Evolutionary conservation across 202 grass and related monocot species (phyloP).

Genomic region (Digitaria exilis): DNA sequence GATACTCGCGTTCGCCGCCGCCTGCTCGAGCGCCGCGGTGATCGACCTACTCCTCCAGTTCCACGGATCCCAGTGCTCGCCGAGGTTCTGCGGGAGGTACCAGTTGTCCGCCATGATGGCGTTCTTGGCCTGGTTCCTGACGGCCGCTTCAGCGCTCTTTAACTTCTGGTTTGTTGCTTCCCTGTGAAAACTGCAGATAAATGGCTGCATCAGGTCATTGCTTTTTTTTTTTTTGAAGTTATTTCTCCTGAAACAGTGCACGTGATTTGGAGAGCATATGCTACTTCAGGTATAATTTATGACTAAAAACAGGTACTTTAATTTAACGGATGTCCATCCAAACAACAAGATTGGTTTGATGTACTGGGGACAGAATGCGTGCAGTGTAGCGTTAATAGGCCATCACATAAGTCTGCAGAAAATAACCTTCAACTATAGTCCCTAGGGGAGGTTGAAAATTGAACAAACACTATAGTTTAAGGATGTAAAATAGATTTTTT

Average conservation of each 20-base stretch:
- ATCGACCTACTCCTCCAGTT: conserved; percentile 69
- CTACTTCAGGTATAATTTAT: too few species aligned
- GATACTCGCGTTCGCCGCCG: conserved; percentile 71
- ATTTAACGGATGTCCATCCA: too few species aligned
- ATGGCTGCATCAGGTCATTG: not conserved
- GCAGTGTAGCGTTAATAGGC: too few species aligned
- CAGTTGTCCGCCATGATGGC: conserved; percentile 82
- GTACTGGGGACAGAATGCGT: not conserved
- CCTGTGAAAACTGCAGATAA: conserved; percentile 4
- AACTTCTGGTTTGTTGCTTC: conserved; percentile 87
- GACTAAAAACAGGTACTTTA: not conserved
- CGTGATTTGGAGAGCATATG: not conserved
- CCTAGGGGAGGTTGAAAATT: too few species aligned
- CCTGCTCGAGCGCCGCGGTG: conserved; percentile 72
- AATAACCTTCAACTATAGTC: too few species aligned
- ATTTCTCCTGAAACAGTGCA: not conserved
- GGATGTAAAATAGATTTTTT: too few species aligned
- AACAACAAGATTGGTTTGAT: not conserved
- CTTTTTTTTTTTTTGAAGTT: too few species aligned
- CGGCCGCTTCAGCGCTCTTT: conserved; percentile 72
- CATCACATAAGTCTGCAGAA: too few species aligned
- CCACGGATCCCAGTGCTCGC: conserved; percentile 55
- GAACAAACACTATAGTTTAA: too few species aligned
- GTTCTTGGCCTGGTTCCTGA: conserved; percentile 89
- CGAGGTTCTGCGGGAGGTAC: conserved; percentile 74